phyloP scores from a whole-genome alignment of 257 asterid genomes.

The Solanum ahanhuiri region DNA sequence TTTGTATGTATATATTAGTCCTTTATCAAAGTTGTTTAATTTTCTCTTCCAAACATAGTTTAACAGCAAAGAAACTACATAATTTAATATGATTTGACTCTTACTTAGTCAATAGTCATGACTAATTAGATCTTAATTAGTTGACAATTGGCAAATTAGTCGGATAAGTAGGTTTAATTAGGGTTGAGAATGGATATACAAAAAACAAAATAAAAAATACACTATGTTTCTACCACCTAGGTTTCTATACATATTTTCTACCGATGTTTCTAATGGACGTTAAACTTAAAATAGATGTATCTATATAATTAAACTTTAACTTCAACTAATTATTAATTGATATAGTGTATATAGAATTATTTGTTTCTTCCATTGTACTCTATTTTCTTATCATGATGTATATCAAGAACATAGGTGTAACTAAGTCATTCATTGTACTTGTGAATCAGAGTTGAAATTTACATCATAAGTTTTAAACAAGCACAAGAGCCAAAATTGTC shows the following conservation, averaged over 20 bases:
- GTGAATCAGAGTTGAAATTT: not conserved
- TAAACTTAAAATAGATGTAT: not conserved
- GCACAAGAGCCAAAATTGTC: not conserved
- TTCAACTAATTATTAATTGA: not conserved
- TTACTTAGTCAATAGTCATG: not conserved
- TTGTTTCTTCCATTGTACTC: not conserved
- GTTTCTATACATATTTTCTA: not conserved
- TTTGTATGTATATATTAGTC: not conserved
- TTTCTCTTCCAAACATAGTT: not conserved
- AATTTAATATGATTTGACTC: not conserved
- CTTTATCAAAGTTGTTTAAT: not conserved
- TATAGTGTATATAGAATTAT: not conserved
- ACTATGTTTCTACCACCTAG: not conserved
- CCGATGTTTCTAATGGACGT: not conserved
- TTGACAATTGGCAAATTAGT: not conserved
- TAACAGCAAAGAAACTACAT: not conserved
- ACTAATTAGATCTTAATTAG: not conserved
- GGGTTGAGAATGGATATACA: not conserved
- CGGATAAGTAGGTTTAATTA: not conserved
- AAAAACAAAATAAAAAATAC: not conserved
- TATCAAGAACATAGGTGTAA: not conserved
- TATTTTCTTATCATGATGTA: not conserved
- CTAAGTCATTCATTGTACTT: not conserved
- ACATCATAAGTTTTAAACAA: not conserved
- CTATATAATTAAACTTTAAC: not conserved